These are phyloP conservation scores for Tricholoma bakamatsutake DNA, from an alignment of 768 basidiomycete species.

Conservation along the genomic window DNA sequence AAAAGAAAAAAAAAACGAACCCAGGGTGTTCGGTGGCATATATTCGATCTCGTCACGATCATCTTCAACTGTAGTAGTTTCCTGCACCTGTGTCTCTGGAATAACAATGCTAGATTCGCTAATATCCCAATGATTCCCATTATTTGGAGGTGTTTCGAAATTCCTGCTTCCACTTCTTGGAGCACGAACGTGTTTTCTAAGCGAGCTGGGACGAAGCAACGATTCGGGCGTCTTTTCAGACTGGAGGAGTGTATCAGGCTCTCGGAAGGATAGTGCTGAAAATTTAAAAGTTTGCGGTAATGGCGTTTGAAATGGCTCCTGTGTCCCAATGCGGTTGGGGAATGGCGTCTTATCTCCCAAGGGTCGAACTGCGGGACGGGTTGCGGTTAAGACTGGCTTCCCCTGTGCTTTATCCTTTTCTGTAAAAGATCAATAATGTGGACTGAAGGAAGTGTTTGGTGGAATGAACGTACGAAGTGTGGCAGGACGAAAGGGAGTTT, in stretches of 20 bases:
- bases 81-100: constrained; percentile 24
- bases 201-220: constrained; percentile 58
- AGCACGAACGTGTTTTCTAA: constrained; percentile 55
- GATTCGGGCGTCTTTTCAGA: constrained; percentile 32
- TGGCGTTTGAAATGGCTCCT: constrained; percentile 28
- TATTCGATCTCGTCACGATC: constrained; percentile 48
- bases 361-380: constrained; percentile 34
- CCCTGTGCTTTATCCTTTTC: not conserved
- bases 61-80: constrained; percentile 18
- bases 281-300: constrained; percentile 28
- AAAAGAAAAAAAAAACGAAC: constrained; percentile 16
- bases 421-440: not conserved
- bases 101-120: constrained; percentile 42
- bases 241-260: constrained; percentile 13
- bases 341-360: constrained; percentile 75
- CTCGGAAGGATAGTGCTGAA: constrained; percentile 23
- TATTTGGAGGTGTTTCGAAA: constrained; percentile 64
- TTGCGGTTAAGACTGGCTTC: constrained; percentile 17
- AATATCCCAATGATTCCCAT: constrained; percentile 72
- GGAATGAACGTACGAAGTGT: constrained; percentile 24
- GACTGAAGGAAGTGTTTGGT: not conserved
- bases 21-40: constrained; percentile 42
- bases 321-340: constrained; percentile 46
- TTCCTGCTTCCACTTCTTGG: constrained; percentile 43
- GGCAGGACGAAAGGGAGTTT: constrained; percentile 31